A percentile compares a stretch with the other conserved stretches of the same genome.
Conservation (phyloP, 768 basidiomycete species). For the Suillus ampliporus region DNA sequence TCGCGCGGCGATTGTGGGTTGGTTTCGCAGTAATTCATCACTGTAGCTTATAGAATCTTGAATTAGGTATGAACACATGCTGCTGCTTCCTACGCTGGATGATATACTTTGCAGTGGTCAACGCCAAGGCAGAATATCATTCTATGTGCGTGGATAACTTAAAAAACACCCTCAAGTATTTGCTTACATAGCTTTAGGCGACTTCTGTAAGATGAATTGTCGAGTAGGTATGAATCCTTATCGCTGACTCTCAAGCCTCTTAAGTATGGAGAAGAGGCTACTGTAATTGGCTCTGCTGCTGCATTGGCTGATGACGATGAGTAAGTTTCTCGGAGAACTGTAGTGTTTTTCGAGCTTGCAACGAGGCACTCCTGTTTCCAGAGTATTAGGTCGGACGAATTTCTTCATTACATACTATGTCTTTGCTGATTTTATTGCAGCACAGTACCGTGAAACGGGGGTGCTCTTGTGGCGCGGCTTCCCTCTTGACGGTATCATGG, state of each 20-base stretch:
- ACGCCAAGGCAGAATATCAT: conserved; percentile 91
- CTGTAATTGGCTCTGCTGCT: conserved; percentile 88
- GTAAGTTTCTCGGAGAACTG: conserved; percentile 48
- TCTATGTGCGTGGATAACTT: conserved; percentile 64
- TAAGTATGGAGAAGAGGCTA: conserved; percentile 90
- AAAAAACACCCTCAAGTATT: conserved; percentile 5
- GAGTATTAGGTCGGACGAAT: conserved; percentile 67
- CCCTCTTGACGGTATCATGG: conserved; percentile 80
- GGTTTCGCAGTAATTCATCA: background rate
- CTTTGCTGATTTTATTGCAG: conserved; percentile 39
- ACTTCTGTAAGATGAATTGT: conserved; percentile 64
- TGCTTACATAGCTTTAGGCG: conserved; percentile 55
- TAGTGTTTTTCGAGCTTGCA: background rate
- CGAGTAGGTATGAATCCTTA: background rate
- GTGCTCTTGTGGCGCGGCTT: conserved; percentile 91
- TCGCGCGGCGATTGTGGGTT: conserved; percentile 67
- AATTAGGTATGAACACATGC: conserved; percentile 77
- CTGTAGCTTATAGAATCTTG: background rate
- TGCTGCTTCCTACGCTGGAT: conserved; percentile 81
- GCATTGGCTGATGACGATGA: conserved; percentile 85
- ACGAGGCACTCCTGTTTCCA: conserved; percentile 37
- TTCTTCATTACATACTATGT: background rate
- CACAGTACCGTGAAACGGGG: conserved; percentile 93
- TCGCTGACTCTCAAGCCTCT: conserved; percentile 16
- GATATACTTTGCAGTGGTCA: conserved; percentile 91